Conservation (phyloP, 768 basidiomycete genomes). For the Suillus discolor region DNA sequence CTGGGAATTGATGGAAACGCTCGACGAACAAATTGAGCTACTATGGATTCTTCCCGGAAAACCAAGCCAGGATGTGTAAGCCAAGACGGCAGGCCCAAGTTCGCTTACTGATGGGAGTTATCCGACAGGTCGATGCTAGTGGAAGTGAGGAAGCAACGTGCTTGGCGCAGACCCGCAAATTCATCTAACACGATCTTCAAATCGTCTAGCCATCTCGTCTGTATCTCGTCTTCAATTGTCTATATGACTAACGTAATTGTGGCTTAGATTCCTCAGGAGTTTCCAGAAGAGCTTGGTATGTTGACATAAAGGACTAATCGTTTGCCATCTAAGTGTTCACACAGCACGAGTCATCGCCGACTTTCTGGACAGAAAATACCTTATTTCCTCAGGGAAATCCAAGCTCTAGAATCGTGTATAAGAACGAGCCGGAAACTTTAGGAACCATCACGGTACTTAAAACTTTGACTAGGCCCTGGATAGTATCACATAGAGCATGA, state of each 20-base stretch:
- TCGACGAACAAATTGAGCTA: conserved; percentile 29
- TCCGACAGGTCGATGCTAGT: conserved; percentile 16
- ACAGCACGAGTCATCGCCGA: neutral
- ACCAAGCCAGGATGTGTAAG: conserved; percentile 12
- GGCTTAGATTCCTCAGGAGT: conserved; percentile 30
- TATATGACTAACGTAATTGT: neutral
- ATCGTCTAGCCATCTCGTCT: conserved; percentile 29
- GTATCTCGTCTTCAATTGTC: conserved; percentile 6
- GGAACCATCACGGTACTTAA: too few relatives aligned
- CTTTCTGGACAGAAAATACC: neutral
- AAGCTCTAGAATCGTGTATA: neutral
- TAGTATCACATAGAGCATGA: neutral
- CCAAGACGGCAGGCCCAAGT: neutral
- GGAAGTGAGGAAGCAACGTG: conserved; percentile 17
- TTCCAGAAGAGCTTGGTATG: conserved; percentile 32
- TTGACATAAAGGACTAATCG: neutral
- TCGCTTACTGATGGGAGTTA: neutral
- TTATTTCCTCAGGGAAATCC: neutral
- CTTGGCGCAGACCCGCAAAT: conserved; percentile 33
- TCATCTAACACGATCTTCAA: conserved; percentile 31
- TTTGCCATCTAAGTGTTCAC: neutral
- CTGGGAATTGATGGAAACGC: conserved; percentile 27
- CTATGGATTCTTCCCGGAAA: conserved; percentile 31
- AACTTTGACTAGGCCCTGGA: neutral
- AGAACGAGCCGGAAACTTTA: neutral